These are phyloP conservation scores for Saposhnikovia divaricata DNA, from an alignment of 129 eudicot genomes.

Conservation along the genomic window DNA sequence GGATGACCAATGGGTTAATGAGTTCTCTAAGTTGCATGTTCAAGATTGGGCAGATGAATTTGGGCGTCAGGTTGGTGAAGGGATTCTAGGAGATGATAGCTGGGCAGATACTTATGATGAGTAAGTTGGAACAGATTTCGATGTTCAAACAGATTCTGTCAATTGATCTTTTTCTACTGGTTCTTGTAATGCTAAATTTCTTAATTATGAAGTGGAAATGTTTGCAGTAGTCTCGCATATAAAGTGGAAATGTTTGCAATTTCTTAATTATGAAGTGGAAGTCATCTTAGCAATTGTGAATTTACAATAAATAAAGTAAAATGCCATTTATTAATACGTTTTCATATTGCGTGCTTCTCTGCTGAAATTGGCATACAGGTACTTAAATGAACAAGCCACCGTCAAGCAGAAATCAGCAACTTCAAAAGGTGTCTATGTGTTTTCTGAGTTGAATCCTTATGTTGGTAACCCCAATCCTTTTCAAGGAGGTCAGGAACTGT, in stretches of 20 bases:
- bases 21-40: constrained; percentile 86
- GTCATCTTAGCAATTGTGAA: not conserved
- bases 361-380: constrained; percentile 31
- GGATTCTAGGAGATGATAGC: constrained; percentile 53
- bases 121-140: constrained; percentile 38
- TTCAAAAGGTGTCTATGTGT: constrained; percentile 73
- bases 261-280: not conserved
- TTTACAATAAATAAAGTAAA: not conserved
- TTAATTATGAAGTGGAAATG: not conserved
- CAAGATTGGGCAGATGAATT: constrained; percentile 94
- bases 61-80: constrained; percentile 83
- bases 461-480: constrained; percentile 96
- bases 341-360: not conserved
- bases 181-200: not conserved
- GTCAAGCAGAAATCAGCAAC: constrained; percentile 45
- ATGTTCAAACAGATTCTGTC: not conserved
- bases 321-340: not conserved
- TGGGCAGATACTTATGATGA: constrained; percentile 96
- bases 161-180: not conserved
- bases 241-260: not conserved
- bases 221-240: not conserved
- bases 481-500: constrained; percentile 89
- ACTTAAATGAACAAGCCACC: constrained; percentile 65
- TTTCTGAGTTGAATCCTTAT: constrained; percentile 88
- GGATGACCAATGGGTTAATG: constrained; percentile 86